Base-by-base conservation (phyloP, 1,284 basidiomycete species). In the Heterobasidion annosum region DNA sequence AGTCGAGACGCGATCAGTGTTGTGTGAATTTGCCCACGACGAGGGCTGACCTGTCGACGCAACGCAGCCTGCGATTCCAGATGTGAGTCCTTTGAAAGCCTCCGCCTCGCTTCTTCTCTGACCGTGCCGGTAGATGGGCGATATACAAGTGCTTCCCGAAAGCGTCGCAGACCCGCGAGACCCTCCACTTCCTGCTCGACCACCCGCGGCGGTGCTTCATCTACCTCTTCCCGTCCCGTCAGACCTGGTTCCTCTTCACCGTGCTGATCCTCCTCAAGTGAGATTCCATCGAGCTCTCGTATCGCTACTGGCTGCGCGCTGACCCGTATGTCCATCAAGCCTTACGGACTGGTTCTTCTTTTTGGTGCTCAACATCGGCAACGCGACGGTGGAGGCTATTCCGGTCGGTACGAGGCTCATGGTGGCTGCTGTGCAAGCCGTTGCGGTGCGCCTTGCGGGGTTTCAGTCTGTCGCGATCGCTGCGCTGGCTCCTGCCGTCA, bases 121-220 rank as follows among this genome's bases (percentile, higher is more conserved):
- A 32, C 34, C 7, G 50, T 12, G 18, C 51, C 49, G 10, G 25
- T 42, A 92, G 89, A 58, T 98, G 93, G 92, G 63, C 68, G 15
- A 65, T 89, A 43, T 81, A 83, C 34, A 87, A 87, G 63, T 54
- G 79, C n/a, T 78, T 84, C 12, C 81, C 83, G 1, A 65, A 67
- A 1, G 63, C 65, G 0, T 90, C 88, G 13, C 78, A 82, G 1
- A 66, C 79, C 1, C 76, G 83, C 53, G 91, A 95, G 68, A 89
- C 92, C 0, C 74, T 96, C 2, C 83, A 85, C 54, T 98, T 98
- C 68, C 76, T 98, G 7, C 79, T 98, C 10, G 93, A 98, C 65
- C 95, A 98, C 65, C 95, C 95, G 5, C 82, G 95, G 33, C 80
- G 95, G 61, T 93, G 94, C 72, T 98, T 91, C 64, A 85, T 95